Base-by-base conservation (phyloP, 768 basidiomycete species). In the Lactifluus subvellereus region DNA sequence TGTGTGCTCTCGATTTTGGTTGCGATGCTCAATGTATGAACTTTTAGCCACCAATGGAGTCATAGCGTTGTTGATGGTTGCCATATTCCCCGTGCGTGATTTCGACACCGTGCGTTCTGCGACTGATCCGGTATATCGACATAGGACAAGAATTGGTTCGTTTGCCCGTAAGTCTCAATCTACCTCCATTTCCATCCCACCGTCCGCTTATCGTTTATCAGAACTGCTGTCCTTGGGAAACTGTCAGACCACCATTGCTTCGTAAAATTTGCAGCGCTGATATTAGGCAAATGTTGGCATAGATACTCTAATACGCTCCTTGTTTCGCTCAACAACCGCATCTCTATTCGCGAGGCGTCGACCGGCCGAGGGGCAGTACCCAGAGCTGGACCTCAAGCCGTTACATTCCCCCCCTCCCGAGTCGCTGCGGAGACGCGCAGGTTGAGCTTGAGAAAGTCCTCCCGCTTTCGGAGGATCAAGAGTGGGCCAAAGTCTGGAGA, bases 291-390 rank as follows among this genome's bases (percentile, higher is more conserved):
- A 27, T 27, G 27, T 27, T 27, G 27, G 27, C 27, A 27, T 27
- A 27, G 27, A 27, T 27, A 27, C 27, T 27, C 27, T 3, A 27
- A 27, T 27, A 58, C 61, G 42, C 35, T 58, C 13, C 43, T 62
- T 1, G 56, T 58, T 27, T 57, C 61, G 10, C 56, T 62, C 20
- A 62, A 62, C 11, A 62, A 62, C 33, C 61, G 61, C 27, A 27
- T 27, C 27, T 27, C 27, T 27, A 27, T 27, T 27, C 27, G 27
- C 27, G 27, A 27, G 27, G 27, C 27, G 27, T 27, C 27, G 27
- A 27, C 27, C 27, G 27, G 27, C 27, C 27, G 27, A 27, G 27
- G 27, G 27, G 2, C 27, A 27, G 27, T 27, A 27, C 27, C 27
- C 27, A 27, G 27, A 27, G 27, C 27, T 27, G 27, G 27, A 27